Evolutionary conservation across 805 yeast genomes (phyloP).

Genomic region (Saturnispora zaruensis): DNA sequence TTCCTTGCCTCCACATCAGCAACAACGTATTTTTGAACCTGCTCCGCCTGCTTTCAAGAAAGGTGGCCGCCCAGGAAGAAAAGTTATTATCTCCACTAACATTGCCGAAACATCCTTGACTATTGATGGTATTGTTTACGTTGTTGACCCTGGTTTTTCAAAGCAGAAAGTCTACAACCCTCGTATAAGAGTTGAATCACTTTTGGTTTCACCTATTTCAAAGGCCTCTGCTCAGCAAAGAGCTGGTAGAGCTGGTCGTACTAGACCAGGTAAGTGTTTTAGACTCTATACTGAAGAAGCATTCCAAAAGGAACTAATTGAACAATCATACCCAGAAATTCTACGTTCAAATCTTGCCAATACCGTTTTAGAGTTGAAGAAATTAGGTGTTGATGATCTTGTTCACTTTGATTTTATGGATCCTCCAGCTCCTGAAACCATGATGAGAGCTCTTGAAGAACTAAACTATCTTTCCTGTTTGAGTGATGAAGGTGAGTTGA

Average conservation of each 20-base stretch:
- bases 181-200: conserved; percentile 87
- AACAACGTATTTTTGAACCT: conserved; percentile 85
- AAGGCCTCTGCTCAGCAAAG: conserved; percentile 97
- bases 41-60: conserved; percentile 70
- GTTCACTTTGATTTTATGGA: conserved; percentile 99
- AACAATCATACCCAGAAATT: conserved; percentile 94
- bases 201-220: conserved; percentile 91
- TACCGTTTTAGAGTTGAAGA: conserved; percentile 87
- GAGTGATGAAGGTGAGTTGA: conserved; percentile 85
- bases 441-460: conserved; percentile 98
- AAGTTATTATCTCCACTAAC: conserved; percentile 85
- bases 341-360: conserved; percentile 83
- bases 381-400: conserved; percentile 88
- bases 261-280: conserved; percentile 85
- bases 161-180: conserved; percentile 97
- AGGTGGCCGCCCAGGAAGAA: conserved; percentile 89
- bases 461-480: conserved; percentile 83
- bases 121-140: conserved; percentile 95
- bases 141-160: conserved; percentile 94
- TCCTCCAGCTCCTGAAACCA: conserved; percentile 99
- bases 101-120: conserved; percentile 98
- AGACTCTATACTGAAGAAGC: conserved; percentile 95
- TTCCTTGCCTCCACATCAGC: conserved; percentile 92
- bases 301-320: conserved; percentile 84
- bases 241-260: conserved; percentile 99